These are phyloP conservation scores for Dryas integrifolia DNA, from an alignment of 331 rosid genomes.

Conservation along the genomic window DNA sequence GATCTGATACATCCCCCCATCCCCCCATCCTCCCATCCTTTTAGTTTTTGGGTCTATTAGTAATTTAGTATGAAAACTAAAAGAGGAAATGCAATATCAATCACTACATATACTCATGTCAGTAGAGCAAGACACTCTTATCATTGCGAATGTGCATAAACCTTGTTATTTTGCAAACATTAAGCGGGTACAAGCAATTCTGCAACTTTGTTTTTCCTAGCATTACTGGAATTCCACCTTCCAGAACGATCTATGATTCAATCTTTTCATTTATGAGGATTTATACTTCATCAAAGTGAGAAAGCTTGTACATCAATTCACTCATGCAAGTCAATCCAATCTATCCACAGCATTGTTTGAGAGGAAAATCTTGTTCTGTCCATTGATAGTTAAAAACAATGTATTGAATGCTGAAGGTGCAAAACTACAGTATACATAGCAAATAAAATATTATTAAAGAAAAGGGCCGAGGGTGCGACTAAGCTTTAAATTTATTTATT, in stretches of 20 bases:
- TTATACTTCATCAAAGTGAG: too few relatives aligned
- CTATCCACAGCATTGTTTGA: background rate
- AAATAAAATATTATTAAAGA: too few relatives aligned
- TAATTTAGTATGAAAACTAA: slow-evolving; percentile 24
- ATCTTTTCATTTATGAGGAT: too few relatives aligned
- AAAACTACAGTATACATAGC: background rate
- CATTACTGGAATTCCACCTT: background rate
- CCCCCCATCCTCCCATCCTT: slow-evolving; percentile 1
- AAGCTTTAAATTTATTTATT: background rate
- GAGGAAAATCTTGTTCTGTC: slow-evolving; percentile 2
- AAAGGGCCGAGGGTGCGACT: background rate
- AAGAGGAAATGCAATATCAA: slow-evolving; percentile 13
- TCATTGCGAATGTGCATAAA: slow-evolving; percentile 7
- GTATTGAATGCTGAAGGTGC: background rate
- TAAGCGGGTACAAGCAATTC: slow-evolving; percentile 3
- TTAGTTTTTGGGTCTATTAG: slow-evolving; percentile 24
- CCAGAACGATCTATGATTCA: background rate
- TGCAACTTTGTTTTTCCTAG: background rate
- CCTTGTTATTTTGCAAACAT: slow-evolving; percentile 8
- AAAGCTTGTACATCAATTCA: background rate
- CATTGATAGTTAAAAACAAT: background rate
- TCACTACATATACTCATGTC: background rate
- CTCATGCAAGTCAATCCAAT: background rate
- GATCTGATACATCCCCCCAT: slow-evolving; percentile 20
- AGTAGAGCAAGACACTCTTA: slow-evolving; percentile 20